Evolutionary conservation across 441 rosid species (phyloP).

Genomic region (Eruca vesicaria): DNA sequence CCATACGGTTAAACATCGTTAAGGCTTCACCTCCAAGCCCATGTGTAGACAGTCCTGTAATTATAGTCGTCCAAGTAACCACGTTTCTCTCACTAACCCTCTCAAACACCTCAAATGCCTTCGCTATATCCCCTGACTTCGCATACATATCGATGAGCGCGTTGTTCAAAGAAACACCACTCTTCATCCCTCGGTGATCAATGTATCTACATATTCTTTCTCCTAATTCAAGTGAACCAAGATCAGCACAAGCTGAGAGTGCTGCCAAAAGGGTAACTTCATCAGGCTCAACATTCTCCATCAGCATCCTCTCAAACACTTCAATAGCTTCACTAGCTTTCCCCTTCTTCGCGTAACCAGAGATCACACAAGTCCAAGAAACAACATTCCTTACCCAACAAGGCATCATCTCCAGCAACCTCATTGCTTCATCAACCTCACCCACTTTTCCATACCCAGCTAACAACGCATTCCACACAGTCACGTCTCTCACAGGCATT

Average conservation of each 20-base stretch:
- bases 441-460: constrained; percentile 53
- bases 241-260: constrained; percentile 69
- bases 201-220: constrained; percentile 55
- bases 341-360: constrained; percentile 53
- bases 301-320: constrained; percentile 58
- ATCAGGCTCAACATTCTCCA: constrained; percentile 54
- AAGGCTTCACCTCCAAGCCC: constrained; percentile 67
- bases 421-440: constrained; percentile 44
- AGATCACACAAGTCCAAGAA: constrained; percentile 69
- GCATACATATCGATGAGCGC: constrained; percentile 77
- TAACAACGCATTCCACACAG: constrained; percentile 66
- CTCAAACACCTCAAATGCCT: constrained; percentile 55
- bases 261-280: constrained; percentile 62
- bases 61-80: constrained; percentile 70
- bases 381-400: constrained; percentile 40
- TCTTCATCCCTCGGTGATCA: constrained; percentile 34
- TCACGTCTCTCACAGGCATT: constrained; percentile 36
- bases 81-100: constrained; percentile 43
- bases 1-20: constrained; percentile 58
- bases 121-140: constrained; percentile 56
- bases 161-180: constrained; percentile 50
- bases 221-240: constrained; percentile 59
- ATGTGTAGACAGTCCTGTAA: constrained; percentile 62
- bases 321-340: constrained; percentile 54
- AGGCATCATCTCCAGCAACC: constrained; percentile 51